Base-by-base conservation (phyloP, 2,329 filamentous ascomycete species). In the Pseudogymnoascus sp. region DNA sequence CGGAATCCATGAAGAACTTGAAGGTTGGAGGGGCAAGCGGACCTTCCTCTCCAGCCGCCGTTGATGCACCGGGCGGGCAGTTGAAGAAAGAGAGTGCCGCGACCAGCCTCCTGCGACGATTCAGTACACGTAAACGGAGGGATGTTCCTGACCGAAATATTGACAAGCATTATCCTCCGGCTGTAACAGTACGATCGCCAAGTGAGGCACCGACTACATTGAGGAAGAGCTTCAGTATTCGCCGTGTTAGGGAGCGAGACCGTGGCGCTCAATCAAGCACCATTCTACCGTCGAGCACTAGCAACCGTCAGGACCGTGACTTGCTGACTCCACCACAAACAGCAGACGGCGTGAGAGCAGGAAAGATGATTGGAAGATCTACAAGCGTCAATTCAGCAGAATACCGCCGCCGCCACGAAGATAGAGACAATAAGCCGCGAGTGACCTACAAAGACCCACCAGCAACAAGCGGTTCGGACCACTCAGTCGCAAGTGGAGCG, bases 361-460 rank as follows among this genome's bases (percentile, higher is more conserved):
- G 83, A 57, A 88, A 88, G 67, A 86, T 86, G 8, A 78, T 97
- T 16, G 90, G 90, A 36, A 84, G 93, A 64, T 96, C 92, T 6
- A 92, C 93, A 7, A 97, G 92, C 70, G 92, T 97, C 60, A 96
- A 92, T 70, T 94, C 90, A 1, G 90, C 88, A 28, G 92, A 96
- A 65, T 86, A 90, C 63, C 83, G 90, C 64, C 80, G 89, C 63
- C 84, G 89, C 60, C 75, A 84, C 57, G 78, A 78, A 57, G 78
- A 82, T 63, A 76, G 83, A 2, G 84, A 86, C 61, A 76, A 77
- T 28, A 72, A 79, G 37, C 81, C 77, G 67, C 79, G 74, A 66
- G 70, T 78, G 57, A 74, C 79, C 16, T 73, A 76, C 36, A 85
- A 85, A 63, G 88, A 92, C 18, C 85, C 87, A 28, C 88, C 88